Evolutionary conservation across 192 early-diverging fungal species (phyloP), one percentile per base, ranked within the genome.

Genomic region (Coemansia asiatica): DNA sequence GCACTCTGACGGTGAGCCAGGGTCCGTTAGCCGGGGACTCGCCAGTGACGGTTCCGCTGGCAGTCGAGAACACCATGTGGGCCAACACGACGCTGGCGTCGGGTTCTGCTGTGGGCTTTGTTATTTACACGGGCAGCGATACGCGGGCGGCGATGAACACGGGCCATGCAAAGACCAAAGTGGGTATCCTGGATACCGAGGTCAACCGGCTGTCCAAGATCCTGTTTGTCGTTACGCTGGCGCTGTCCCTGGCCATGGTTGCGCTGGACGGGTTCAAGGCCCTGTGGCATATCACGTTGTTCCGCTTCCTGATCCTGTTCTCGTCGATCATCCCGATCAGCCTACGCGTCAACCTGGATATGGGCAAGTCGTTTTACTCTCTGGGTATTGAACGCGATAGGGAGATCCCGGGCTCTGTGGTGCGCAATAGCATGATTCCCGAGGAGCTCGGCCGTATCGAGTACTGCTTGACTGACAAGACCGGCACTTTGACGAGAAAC

Each of bases 131-230:
- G 1, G 96, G 96, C 8, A 83, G 84, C 47, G 94, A 98, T 63
- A 98, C 96, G 9, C 87, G 95, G 9, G 94, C 96, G 18, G 94
- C 95, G 13, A 94, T 95, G 92, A 98, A 98, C 71, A 98, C 96
- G 6, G 95, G 87, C 55, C 89, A 93, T 48, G 92, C 94, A 18
- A 86, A 88, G 65, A 94, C 92, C 23, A 98, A 98, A 75, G 87
- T 95, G 25, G 96, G 96, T 0, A 83, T 91, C 21, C 83, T 98
- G 40, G 96, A 98, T 76, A 63, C 80, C 3, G 94, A 98, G 66
- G 90, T 98, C 63, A 98, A 98, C 82, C 83, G 86, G 16, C 85
- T 98, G 31, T 91, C 93, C 25, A 97, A 97, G 86, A 94, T 97
- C 59, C 83, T 98, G 25, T 95, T 93, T 60, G 63, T 89, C 0